Evolutionary conservation across 768 basidiomycete genomes (phyloP).

Genomic region (Russula sp.): DNA sequence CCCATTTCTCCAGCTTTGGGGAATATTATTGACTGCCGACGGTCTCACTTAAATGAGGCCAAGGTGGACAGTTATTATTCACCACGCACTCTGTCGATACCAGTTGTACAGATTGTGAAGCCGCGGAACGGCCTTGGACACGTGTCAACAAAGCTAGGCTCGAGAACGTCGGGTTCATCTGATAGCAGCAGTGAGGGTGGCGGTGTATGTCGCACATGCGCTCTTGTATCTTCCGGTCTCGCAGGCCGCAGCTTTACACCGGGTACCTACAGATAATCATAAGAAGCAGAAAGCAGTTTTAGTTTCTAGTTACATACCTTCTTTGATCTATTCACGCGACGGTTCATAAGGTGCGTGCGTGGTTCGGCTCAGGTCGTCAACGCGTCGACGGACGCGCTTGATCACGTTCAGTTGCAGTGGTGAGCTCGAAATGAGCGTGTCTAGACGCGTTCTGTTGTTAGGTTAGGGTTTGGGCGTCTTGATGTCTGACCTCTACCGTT

Average conservation of each 20-base stretch:
- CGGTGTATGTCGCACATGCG: slow-evolving; percentile 34
- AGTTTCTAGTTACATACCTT: slow-evolving; percentile 43
- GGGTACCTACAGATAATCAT: slow-evolving; percentile 53
- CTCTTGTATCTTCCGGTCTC: slow-evolving; percentile 34
- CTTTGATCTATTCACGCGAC: slow-evolving; percentile 63
- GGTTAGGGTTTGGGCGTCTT: slow-evolving; percentile 20
- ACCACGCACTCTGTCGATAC: slow-evolving; percentile 69
- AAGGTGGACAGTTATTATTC: background rate
- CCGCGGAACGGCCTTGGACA: slow-evolving; percentile 65
- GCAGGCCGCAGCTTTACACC: slow-evolving; percentile 79
- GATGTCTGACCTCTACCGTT: slow-evolving; percentile 75
- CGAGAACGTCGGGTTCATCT: slow-evolving; percentile 34
- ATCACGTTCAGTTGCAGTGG: too few relatives aligned
- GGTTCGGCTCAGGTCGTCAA: background rate
- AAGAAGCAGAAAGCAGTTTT: background rate
- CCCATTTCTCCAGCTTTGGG: slow-evolving; percentile 80
- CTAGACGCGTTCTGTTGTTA: background rate
- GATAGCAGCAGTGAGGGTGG: slow-evolving; percentile 40
- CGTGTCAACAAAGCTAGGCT: slow-evolving; percentile 32
- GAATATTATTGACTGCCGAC: slow-evolving; percentile 59
- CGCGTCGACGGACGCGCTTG: background rate
- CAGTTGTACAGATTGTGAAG: slow-evolving; percentile 70
- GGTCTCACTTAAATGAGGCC: background rate
- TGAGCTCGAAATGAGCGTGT: background rate
- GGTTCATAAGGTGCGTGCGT: slow-evolving; percentile 25